phyloP scores from a whole-genome alignment of 2,329 filamentous ascomycete genomes.

The Mycocentrospora acerina region DNA sequence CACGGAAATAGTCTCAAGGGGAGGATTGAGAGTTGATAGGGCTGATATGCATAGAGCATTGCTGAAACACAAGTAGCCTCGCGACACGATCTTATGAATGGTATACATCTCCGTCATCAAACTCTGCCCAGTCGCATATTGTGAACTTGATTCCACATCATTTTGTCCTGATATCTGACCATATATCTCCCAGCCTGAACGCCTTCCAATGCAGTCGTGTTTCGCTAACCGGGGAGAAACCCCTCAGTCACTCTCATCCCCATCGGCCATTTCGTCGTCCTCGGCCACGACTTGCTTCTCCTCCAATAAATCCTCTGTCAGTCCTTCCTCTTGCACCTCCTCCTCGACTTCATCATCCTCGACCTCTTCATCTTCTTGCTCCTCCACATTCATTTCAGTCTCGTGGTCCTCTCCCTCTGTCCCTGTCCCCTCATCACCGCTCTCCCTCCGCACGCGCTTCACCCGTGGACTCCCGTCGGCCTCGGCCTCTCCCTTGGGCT shows the following conservation, averaged over 20 bases:
- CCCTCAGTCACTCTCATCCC: slow-evolving; percentile 51
- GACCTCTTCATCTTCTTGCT: slow-evolving; percentile 53
- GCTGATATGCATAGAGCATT: no score
- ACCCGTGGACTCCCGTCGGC: slow-evolving; percentile 47
- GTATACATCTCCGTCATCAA: not conserved
- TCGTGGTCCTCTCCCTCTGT: slow-evolving; percentile 41
- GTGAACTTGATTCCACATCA: no score
- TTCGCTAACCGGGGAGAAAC: not conserved
- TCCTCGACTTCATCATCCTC: slow-evolving; percentile 58
- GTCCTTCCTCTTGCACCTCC: slow-evolving; percentile 55
- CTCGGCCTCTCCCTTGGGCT: slow-evolving; percentile 19
- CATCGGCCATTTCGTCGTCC: slow-evolving; percentile 56
- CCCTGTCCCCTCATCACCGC: slow-evolving; percentile 43
- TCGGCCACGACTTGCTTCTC: slow-evolving; percentile 49
- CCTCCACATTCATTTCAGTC: slow-evolving; percentile 42
- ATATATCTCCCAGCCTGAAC: slow-evolving; percentile 20
- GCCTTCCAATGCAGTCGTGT: slow-evolving; percentile 30
- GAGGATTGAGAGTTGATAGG: no score
- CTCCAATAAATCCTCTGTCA: slow-evolving; percentile 46
- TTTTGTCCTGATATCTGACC: slow-evolving; percentile 4
- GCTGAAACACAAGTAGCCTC: no score
- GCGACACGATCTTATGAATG: no score
- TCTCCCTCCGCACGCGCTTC: slow-evolving; percentile 50
- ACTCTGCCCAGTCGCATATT: not conserved
- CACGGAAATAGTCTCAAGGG: no score